Percentiles rank a stretch among this genome's conserved stretches.
Conservation (phyloP, 2,329 filamentous ascomycete species). For the Diatrype stigma region DNA sequence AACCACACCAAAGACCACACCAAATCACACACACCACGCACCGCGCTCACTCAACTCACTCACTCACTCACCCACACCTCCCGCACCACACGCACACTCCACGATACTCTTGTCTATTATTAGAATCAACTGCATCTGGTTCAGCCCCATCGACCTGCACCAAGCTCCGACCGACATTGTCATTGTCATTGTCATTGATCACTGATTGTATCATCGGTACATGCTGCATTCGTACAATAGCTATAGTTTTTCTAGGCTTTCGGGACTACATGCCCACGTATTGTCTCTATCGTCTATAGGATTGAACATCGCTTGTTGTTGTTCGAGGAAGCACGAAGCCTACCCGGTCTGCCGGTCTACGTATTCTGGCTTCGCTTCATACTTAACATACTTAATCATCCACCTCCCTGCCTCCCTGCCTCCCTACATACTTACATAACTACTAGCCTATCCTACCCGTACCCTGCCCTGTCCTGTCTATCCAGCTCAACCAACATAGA, state of each 20-base stretch:
- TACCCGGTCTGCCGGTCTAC: too few relatives aligned
- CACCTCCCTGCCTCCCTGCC: too few relatives aligned
- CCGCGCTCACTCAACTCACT: conserved; percentile 17
- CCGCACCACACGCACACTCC: conserved; percentile 25
- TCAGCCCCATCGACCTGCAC: conserved; percentile 43
- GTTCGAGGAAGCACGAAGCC: too few relatives aligned
- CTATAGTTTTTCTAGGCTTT: neutral
- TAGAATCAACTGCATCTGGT: conserved; percentile 47
- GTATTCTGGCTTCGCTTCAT: too few relatives aligned
- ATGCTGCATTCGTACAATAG: neutral
- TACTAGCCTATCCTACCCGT: too few relatives aligned
- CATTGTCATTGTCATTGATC: neutral
- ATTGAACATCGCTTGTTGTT: neutral
- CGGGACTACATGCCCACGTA: neutral
- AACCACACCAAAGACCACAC: neutral
- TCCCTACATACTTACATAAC: too few relatives aligned
- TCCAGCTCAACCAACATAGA: too few relatives aligned
- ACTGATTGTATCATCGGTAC: neutral
- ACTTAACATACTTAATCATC: too few relatives aligned
- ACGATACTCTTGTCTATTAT: conserved; percentile 45
- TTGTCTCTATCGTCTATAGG: neutral
- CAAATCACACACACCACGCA: neutral
- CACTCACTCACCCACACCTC: conserved; percentile 15
- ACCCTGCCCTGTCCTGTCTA: too few relatives aligned
- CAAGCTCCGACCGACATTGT: conserved; percentile 25